Conservation (phyloP, 495 filamentous ascomycete genomes). For the Tuber microsphaerosporum region DNA sequence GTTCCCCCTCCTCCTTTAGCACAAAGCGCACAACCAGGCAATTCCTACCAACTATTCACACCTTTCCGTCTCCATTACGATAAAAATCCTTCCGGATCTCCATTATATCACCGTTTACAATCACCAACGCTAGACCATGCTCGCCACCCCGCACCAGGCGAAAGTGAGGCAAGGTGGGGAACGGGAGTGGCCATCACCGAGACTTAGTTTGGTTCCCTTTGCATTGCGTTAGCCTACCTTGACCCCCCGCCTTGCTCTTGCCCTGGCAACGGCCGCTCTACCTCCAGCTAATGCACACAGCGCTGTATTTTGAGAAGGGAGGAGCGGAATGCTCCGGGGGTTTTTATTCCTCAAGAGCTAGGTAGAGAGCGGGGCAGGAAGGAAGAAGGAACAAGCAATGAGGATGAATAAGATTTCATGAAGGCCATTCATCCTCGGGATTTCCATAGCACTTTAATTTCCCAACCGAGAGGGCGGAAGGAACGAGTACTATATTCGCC, state of each 20-base stretch:
- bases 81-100: not conserved
- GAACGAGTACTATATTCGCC: not conserved
- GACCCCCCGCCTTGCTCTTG: not conserved
- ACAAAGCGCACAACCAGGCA: not conserved
- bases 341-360: too few species aligned
- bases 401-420: too few species aligned
- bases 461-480: too few species aligned
- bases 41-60: not conserved
- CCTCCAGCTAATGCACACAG: not conserved
- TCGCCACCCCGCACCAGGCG: not conserved
- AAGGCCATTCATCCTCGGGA: too few species aligned
- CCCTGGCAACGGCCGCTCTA: not conserved
- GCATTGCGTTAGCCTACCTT: not conserved
- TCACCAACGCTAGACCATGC: not conserved
- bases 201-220: not conserved
- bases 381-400: too few species aligned
- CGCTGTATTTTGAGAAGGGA: too few species aligned
- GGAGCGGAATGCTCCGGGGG: too few species aligned
- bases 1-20: not conserved
- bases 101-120: not conserved
- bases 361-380: too few species aligned
- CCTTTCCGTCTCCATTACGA: not conserved
- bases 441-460: too few species aligned
- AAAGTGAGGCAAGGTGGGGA: not conserved
- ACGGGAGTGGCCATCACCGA: not conserved